A percentile compares a stretch with the other conserved stretches of the same genome.
These are phyloP conservation scores for Paraphoma chrysanthemicola DNA, from an alignment of 2,329 filamentous ascomycete species.

Conservation along the genomic window DNA sequence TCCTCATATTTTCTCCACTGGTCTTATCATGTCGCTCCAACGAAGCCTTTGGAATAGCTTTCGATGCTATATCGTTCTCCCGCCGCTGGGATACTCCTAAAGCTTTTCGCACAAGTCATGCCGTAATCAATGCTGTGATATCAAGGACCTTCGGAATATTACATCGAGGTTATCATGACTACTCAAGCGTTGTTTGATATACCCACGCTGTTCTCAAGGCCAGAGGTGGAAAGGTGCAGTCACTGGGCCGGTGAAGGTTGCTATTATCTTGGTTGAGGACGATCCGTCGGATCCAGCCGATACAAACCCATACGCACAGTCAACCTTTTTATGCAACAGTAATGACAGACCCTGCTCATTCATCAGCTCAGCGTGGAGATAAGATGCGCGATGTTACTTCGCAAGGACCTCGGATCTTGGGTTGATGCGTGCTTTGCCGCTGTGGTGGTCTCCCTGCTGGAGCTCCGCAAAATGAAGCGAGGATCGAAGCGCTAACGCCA, in stretches of 20 bases:
- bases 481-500: slow-evolving; percentile 5
- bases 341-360: not conserved
- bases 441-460: not conserved
- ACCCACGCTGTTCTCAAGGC: not conserved
- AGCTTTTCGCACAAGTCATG: no score
- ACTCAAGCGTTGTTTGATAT: no score
- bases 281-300: not conserved
- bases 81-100: no score
- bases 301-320: not conserved
- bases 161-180: no score
- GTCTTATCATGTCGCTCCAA: not conserved
- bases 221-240: not conserved
- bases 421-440: not conserved
- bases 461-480: slow-evolving; percentile 6
- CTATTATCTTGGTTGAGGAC: not conserved
- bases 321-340: not conserved
- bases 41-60: no score
- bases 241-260: not conserved
- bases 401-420: not conserved
- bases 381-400: slow-evolving; percentile 6
- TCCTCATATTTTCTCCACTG: not conserved
- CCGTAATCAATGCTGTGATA: no score
- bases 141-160: no score
- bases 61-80: no score
- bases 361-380: not conserved